Evolutionary conservation across 2,329 filamentous ascomycete species (phyloP), one percentile per base, ranked within the genome.

Genomic region (Chaetomiaceae sp.): DNA sequence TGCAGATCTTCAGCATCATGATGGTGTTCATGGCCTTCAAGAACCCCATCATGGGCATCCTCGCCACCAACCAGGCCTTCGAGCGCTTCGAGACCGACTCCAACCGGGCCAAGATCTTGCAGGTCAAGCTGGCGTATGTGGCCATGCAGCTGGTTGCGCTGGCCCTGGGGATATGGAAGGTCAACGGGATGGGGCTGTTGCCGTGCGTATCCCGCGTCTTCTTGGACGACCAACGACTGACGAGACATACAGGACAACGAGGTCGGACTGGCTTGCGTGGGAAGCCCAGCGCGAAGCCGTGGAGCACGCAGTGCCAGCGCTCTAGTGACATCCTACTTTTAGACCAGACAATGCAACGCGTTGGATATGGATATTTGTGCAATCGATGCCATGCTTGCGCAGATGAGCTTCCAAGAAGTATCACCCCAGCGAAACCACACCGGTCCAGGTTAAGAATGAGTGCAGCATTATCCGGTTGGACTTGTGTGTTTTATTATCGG

Each of bases 1-100:
- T 99, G 41, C 93, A 99, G 68, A 97, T 99, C 60, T 99, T 99
- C 76, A 95, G 87, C 71, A 97, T 99, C 71, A 97, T 97, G 89
- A 99, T 97, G 91, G 92, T 97, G 16, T 91, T 92, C 64, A 97
- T 96, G 87, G 85, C 95, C 40, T 99, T 99, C 79, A 97, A 97
- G 77, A 95, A 88, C 60, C 93, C 93, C 9, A 79, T 99, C 54
- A 82, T 89, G 69, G 93, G 91, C 30, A 73, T 97, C 40, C 71
- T 95, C 54, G 82, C 76, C 60, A 92, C 92, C 42, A 90, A 93
- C 65, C 81, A 85, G 64, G 88, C 87, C n/a, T 97, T 99, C 68
- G 82, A 89, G 65, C 85, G 86, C 55, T 95, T 95, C 70, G 89
- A 96, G 68, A 91, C 88, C 17, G 84, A 89, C 47, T 82, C 80